Conservation (phyloP, 2,329 filamentous ascomycete species). For the Aspergillus persii region DNA sequence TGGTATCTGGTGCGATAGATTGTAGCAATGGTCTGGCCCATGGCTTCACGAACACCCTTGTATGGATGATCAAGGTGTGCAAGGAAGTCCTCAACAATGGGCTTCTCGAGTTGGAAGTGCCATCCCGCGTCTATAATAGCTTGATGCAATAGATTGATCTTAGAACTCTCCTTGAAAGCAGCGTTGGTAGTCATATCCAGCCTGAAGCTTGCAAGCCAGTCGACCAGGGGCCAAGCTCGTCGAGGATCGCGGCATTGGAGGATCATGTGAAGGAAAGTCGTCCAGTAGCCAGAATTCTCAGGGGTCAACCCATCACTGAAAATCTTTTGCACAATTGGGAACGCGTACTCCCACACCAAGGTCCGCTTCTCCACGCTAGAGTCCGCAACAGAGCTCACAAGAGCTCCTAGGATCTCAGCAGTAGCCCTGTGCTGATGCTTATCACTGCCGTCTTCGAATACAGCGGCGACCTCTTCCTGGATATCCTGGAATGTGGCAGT, state of each 20-base stretch:
- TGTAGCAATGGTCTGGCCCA: conserved; percentile 81
- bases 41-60: conserved; percentile 92
- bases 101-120: conserved; percentile 90
- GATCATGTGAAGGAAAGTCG: conserved; percentile 85
- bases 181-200: conserved; percentile 94
- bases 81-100: conserved; percentile 85
- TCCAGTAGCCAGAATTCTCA: conserved; percentile 93
- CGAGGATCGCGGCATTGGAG: conserved; percentile 87
- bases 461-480: conserved; percentile 70
- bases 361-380: conserved; percentile 71
- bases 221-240: conserved; percentile 79
- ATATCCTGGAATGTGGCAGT: conserved; percentile 81
- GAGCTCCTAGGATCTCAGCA: conserved; percentile 83
- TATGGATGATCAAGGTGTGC: conserved; percentile 94
- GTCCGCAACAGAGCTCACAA: conserved; percentile 78
- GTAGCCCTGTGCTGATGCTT: conserved; percentile 98
- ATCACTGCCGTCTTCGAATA: conserved; percentile 90
- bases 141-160: conserved; percentile 87
- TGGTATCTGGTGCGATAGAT: conserved; percentile 92
- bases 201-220: conserved; percentile 78
- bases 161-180: conserved; percentile 97
- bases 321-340: conserved; percentile 80
- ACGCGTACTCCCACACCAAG: conserved; percentile 82
- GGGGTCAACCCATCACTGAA: conserved; percentile 91
- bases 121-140: conserved; percentile 84